These are phyloP conservation scores for Hericium rajendrae DNA, from an alignment of 768 basidiomycete species.

Conservation along the genomic window DNA sequence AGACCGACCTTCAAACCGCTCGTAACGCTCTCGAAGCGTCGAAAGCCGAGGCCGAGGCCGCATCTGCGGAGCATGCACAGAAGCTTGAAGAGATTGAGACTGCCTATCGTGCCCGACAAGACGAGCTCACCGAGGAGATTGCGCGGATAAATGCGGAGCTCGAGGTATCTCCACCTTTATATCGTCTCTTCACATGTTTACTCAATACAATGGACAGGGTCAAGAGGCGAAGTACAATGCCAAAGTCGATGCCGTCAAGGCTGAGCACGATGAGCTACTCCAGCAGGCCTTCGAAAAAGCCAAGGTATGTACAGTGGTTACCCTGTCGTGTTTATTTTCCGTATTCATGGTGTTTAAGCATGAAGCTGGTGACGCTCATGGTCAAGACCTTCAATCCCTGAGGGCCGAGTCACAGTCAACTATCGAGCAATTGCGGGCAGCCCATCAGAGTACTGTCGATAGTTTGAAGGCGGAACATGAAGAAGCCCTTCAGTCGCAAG, in stretches of 20 bases:
- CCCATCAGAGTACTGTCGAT: conserved; percentile 52
- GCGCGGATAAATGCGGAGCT: conserved; percentile 49
- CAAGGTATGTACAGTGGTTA: conserved; percentile 39
- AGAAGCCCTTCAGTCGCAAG: conserved; percentile 46
- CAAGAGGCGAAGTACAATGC: conserved; percentile 61
- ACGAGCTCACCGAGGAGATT: conserved; percentile 45
- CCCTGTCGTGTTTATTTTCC: neutral
- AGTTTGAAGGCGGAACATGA: conserved; percentile 57
- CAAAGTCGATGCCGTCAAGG: conserved; percentile 57
- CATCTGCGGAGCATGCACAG: conserved; percentile 36
- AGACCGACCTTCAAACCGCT: conserved; percentile 32
- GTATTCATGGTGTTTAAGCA: conserved; percentile 29
- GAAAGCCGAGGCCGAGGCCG: conserved; percentile 32
- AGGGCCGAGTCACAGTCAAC: conserved; percentile 56
- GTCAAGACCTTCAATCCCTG: conserved; percentile 60
- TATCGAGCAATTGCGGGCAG: conserved; percentile 57
- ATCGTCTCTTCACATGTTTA: neutral
- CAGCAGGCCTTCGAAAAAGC: conserved; percentile 69
- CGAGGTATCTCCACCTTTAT: conserved; percentile 36
- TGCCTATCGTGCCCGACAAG: conserved; percentile 37
- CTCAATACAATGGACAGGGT: conserved; percentile 29
- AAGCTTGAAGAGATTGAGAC: conserved; percentile 46
- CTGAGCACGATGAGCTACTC: conserved; percentile 51
- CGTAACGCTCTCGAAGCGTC: conserved; percentile 36
- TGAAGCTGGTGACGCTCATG: conserved; percentile 62